Conservation (phyloP, 208 protist species). For the Leishmania braziliensis region DNA sequence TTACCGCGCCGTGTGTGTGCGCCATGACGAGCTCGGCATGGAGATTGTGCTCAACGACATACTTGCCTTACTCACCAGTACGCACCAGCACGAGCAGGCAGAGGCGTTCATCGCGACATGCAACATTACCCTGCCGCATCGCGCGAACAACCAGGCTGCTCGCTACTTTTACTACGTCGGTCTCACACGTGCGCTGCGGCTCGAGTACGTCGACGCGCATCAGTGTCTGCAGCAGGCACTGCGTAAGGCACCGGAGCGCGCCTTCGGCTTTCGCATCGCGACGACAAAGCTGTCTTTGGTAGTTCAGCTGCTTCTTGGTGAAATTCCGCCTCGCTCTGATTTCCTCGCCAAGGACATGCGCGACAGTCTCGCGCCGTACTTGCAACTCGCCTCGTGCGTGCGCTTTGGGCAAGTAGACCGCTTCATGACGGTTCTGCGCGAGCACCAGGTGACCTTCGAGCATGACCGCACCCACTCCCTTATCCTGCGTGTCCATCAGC, state of each 20-base stretch:
- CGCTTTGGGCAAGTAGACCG: conserved; percentile 94
- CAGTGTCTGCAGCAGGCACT: conserved; percentile 94
- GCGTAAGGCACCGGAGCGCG: conserved; percentile 96
- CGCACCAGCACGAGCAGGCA: conserved; percentile 80
- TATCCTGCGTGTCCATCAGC: conserved; percentile 96
- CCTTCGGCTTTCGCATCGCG: conserved; percentile 93
- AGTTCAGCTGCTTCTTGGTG: conserved; percentile 97
- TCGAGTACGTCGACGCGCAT: conserved; percentile 96
- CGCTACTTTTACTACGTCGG: conserved; percentile 96
- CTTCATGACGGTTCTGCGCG: conserved; percentile 94
- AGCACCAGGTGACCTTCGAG: conserved; percentile 89
- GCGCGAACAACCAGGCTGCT: conserved; percentile 93
- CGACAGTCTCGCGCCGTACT: conserved; percentile 92
- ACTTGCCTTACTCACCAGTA: conserved; percentile 73
- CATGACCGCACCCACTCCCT: conserved; percentile 96
- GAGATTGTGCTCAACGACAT: conserved; percentile 90
- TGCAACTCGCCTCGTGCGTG: conserved; percentile 95
- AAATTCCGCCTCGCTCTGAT: conserved; percentile 96
- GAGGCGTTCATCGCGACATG: conserved; percentile 87
- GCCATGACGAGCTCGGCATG: conserved; percentile 87
- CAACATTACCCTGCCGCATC: conserved; percentile 79
- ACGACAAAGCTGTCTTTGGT: conserved; percentile 95
- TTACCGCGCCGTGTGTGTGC: conserved; percentile 82
- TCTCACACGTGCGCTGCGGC: conserved; percentile 95
- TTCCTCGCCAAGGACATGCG: conserved; percentile 90